Percentiles rank a stretch among this genome's conserved stretches.
phyloP scores from a whole-genome alignment of 2,329 filamentous ascomycete species.

The Claviceps spartinae region DNA sequence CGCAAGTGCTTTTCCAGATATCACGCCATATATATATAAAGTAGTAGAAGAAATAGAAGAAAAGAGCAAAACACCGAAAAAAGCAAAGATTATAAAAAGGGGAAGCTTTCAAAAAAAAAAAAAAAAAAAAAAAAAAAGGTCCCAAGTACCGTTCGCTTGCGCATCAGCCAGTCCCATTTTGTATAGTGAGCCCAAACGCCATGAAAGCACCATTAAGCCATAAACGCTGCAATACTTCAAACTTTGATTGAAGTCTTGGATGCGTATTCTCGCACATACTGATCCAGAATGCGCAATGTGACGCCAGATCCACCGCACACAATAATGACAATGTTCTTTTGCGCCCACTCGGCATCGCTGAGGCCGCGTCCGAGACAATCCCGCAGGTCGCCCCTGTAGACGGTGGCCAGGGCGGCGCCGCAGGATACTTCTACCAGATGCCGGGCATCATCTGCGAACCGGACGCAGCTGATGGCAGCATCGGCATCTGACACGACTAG shows the following conservation, averaged over 20 bases:
- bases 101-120: background rate
- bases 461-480: constrained; percentile 62
- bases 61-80: background rate
- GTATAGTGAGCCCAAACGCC: background rate
- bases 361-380: constrained; percentile 40
- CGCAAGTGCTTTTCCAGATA: background rate
- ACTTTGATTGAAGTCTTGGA: constrained; percentile 19
- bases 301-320: constrained; percentile 71
- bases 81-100: background rate
- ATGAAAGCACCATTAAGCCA: background rate
- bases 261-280: constrained; percentile 38
- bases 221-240: constrained; percentile 1
- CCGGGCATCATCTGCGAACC: constrained; percentile 69
- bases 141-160: background rate
- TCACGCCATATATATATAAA: background rate
- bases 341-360: constrained; percentile 42
- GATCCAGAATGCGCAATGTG: constrained; percentile 44
- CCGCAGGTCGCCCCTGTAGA: constrained; percentile 50
- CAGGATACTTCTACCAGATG: constrained; percentile 76
- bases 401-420: constrained; percentile 62
- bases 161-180: background rate
- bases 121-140: background rate
- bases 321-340: constrained; percentile 66
- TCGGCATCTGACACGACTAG: constrained; percentile 40
- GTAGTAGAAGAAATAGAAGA: background rate